A percentile compares a stretch with the other conserved stretches of the same genome.
These are phyloP conservation scores for Chrysanthemum lavandulifolium DNA, from an alignment of 129 eudicot genomes.

Conservation along the genomic window DNA sequence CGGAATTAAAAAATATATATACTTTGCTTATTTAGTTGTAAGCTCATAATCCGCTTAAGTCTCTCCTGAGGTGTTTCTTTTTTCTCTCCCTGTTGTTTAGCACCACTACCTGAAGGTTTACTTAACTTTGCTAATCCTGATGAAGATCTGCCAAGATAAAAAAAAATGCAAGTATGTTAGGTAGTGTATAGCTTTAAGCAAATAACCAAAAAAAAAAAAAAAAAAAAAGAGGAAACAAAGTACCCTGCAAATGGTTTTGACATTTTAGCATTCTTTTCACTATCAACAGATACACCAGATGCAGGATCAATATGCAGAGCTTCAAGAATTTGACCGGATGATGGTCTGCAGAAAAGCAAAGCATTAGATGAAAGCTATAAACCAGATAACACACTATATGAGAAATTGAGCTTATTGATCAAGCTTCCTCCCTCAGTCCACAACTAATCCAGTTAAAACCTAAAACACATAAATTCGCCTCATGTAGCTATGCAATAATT, in stretches of 20 bases:
- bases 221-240: constrained; percentile 8
- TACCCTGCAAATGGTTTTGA: constrained; percentile 69
- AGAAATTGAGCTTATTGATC: constrained; percentile 39
- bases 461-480: constrained; percentile 60
- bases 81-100: constrained; percentile 79
- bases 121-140: constrained; percentile 80
- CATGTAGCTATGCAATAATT: constrained; percentile 83
- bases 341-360: constrained; percentile 73
- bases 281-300: constrained; percentile 82
- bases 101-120: constrained; percentile 66
- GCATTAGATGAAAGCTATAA: constrained; percentile 40
- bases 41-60: constrained; percentile 95
- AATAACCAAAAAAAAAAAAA: neutral
- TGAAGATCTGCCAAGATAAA: constrained; percentile 58
- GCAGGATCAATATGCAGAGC: constrained; percentile 98
- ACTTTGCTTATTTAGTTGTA: constrained; percentile 93
- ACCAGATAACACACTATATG: constrained; percentile 32
- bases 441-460: neutral
- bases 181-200: constrained; percentile 1
- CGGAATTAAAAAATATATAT: constrained; percentile 6
- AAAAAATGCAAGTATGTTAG: constrained; percentile 9
- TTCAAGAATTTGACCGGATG: constrained; percentile 86
- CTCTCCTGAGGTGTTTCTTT: constrained; percentile 99
- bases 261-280: constrained; percentile 62
- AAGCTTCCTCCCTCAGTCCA: constrained; percentile 43